These are phyloP conservation scores for Irpex rosettiformis DNA, from an alignment of 1,284 basidiomycete genomes.

Conservation along the genomic window DNA sequence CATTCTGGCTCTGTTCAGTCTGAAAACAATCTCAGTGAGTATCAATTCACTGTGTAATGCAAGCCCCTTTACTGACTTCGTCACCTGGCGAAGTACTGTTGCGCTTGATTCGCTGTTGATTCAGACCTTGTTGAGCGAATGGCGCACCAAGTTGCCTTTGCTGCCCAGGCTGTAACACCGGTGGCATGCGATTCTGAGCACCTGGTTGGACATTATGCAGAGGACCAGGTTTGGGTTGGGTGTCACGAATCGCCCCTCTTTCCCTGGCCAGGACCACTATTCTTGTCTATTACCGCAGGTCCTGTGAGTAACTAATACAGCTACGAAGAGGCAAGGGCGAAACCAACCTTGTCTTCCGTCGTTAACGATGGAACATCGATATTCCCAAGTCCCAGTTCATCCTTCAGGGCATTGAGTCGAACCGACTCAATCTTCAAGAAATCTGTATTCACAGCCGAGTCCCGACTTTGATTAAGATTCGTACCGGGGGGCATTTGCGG, in stretches of 20 bases:
- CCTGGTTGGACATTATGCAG: slow-evolving; percentile 13
- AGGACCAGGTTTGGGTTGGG: slow-evolving; percentile 13
- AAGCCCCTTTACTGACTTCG: slow-evolving; percentile 60
- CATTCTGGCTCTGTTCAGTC: slow-evolving; percentile 50
- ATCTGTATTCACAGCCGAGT: slow-evolving; percentile 30
- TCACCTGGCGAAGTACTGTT: slow-evolving; percentile 69
- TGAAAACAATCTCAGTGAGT: slow-evolving; percentile 21
- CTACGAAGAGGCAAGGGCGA: background rate
- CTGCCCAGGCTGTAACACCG: slow-evolving; percentile 7
- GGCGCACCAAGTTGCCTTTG: slow-evolving; percentile 18
- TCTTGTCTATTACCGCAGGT: slow-evolving; percentile 22
- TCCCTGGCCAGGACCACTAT: slow-evolving; percentile 31
- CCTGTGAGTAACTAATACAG: slow-evolving; percentile 11
- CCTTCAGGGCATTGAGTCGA: slow-evolving; percentile 35
- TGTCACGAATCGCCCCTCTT: slow-evolving; percentile 12
- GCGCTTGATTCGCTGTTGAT: slow-evolving; percentile 47
- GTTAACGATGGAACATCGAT: slow-evolving; percentile 46
- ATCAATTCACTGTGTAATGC: slow-evolving; percentile 9
- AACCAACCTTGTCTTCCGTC: slow-evolving; percentile 54
- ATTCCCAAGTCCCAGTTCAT: slow-evolving; percentile 43
- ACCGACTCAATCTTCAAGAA: slow-evolving; percentile 33
- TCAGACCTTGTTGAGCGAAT: slow-evolving; percentile 22
- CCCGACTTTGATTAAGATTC: slow-evolving; percentile 11
- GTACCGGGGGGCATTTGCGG: background rate
- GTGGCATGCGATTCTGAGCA: slow-evolving; percentile 3